phyloP scores from a whole-genome alignment of 164 flowering plant species.

The Dillenia turbinata region DNA sequence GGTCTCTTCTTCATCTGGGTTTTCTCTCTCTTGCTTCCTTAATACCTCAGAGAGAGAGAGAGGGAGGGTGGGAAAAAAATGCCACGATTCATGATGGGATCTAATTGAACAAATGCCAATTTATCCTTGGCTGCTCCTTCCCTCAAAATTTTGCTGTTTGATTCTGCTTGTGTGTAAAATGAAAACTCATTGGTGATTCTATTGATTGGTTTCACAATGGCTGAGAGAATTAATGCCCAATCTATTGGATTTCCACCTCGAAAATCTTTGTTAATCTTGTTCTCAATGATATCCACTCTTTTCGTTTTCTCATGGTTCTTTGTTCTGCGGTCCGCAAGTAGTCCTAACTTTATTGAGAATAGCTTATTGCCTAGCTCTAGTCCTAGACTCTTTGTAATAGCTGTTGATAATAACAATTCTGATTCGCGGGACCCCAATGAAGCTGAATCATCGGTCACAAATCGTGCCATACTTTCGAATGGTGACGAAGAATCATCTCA shows the following conservation, averaged over 20 bases:
- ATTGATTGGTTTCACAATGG: slow-evolving; percentile 27
- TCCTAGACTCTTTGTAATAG: slow-evolving; percentile 17
- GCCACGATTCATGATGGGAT: neutral
- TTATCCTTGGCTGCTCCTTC: neutral
- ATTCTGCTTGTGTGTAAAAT: neutral
- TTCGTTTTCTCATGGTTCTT: slow-evolving; percentile 72
- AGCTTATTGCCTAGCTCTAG: slow-evolving; percentile 26
- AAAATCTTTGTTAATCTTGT: slow-evolving; percentile 40
- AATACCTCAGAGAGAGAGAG: too few species aligned
- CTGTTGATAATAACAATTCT: slow-evolving; percentile 7
- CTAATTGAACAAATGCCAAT: neutral
- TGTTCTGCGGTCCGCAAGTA: slow-evolving; percentile 48
- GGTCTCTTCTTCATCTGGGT: too few species aligned
- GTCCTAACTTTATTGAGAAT: slow-evolving; percentile 33
- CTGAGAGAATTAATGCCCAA: slow-evolving; percentile 29
- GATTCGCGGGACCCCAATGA: slow-evolving; percentile 14
- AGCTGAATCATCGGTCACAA: slow-evolving; percentile 8
- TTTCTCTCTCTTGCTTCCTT: too few species aligned
- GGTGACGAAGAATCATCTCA: slow-evolving; percentile 5
- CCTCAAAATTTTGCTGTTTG: neutral
- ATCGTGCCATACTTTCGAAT: slow-evolving; percentile 5
- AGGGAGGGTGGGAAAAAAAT: too few species aligned
- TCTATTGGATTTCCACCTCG: slow-evolving; percentile 35
- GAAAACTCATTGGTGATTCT: neutral
- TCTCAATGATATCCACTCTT: slow-evolving; percentile 35